Evolutionary conservation across 805 yeast species (phyloP).

Genomic region (Candida orba): DNA sequence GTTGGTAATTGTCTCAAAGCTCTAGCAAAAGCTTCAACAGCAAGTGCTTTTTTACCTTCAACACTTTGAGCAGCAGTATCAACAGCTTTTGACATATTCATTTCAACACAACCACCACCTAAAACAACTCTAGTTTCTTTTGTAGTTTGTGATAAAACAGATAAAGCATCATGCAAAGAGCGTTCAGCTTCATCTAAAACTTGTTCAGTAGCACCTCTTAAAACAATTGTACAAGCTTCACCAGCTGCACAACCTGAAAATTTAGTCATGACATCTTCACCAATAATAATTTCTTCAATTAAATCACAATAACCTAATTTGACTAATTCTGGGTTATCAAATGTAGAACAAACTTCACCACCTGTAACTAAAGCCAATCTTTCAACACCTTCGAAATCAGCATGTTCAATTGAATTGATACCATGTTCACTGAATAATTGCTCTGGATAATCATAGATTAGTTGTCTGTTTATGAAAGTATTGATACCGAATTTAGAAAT

Average conservation of each 20-base stretch:
- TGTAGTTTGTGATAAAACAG: conserved; percentile 92
- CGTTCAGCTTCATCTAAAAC: conserved; percentile 95
- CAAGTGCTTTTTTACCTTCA: conserved; percentile 88
- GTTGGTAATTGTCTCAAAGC: conserved; percentile 95
- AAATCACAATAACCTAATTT: conserved; percentile 81
- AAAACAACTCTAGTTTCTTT: conserved; percentile 80
- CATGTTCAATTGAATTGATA: conserved; percentile 92
- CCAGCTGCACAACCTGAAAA: conserved; percentile 96
- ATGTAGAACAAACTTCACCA: conserved; percentile 95
- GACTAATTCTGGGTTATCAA: conserved; percentile 84
- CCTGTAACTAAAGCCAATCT: conserved; percentile 95
- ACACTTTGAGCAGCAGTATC: conserved; percentile 94
- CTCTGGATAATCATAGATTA: conserved; percentile 97
- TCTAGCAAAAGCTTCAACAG: conserved; percentile 89
- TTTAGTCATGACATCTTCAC: conserved; percentile 84
- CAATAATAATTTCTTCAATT: conserved; percentile 88
- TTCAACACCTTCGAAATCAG: conserved; percentile 97
- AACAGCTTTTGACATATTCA: conserved; percentile 97
- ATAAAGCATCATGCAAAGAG: conserved; percentile 92
- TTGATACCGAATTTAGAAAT: conserved; percentile 82
- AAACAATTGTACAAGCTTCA: conserved; percentile 91
- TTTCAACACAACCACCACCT: conserved; percentile 82
- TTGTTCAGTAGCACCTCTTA: conserved; percentile 97
- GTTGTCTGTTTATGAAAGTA: conserved; percentile 90
- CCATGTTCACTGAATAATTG: conserved; percentile 83